Evolutionary conservation across 164 flowering plant species (phyloP), one percentile per base, ranked within the genome.

Genomic region (Stephania cephalantha): DNA sequence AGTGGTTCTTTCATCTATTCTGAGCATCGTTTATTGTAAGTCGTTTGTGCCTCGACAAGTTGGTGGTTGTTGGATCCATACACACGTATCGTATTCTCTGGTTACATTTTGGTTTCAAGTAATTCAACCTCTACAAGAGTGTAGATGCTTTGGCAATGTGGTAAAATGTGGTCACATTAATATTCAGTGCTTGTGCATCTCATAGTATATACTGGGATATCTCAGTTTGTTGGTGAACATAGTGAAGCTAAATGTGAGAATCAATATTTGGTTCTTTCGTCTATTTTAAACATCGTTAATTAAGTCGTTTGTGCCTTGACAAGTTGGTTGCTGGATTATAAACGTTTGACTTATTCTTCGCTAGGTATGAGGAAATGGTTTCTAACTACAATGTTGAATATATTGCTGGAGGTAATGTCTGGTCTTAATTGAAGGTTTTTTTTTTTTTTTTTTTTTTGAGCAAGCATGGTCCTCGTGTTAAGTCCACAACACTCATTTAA

Each of bases 401-500:
- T 72, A 92, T 88, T 83, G 97, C 97, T 76, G 97, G 95, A 87
- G 95, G 97, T 92, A 86, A 78, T 29, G 0, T 22, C 9, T 63
- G 15, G 50, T 61, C 69, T 72, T 13, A 31, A 25, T 52, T 72
- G 42, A 50, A 35, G 42, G 42, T 35, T 35, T 8, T 1, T 25
- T 66, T 46, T 35, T 35, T 8, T 1, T 25, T 66, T 46, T 46
- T 46, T 71, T 79, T 20, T 50, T 71, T 18, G n/a, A 58, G 64
- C 18, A 58, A 44, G 30, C 42, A 75, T 63, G 13, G 25, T 30
- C 12, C 55, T 46, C 20, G 1, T 17, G 48, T 7, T 69, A 46
- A 46, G 2, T 35, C 17, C 53, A 7, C 31, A 10, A 20, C 42
- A n/a, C 63, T 17, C 15, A 11, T 68, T 71, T 30, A 65, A 66